These are phyloP conservation scores for Irpex sp. DNA, from an alignment of 1,284 basidiomycete species.

Conservation along the genomic window DNA sequence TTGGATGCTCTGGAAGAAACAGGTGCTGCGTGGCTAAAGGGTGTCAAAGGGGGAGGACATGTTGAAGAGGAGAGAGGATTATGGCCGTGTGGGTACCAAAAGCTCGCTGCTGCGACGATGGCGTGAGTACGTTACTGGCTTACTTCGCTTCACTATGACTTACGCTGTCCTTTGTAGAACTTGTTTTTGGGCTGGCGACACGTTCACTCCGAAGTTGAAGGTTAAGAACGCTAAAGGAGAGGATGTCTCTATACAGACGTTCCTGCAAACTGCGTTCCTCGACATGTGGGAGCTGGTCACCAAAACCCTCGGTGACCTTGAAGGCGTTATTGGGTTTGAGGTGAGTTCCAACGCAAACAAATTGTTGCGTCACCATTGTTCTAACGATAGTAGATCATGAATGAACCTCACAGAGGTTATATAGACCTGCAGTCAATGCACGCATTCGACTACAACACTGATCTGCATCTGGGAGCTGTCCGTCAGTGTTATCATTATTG, in stretches of 20 bases:
- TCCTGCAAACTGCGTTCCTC: slow-evolving; percentile 82
- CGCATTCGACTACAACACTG: slow-evolving; percentile 90
- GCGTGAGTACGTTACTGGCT: slow-evolving; percentile 48
- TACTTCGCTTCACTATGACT: background rate
- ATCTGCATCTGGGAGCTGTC: slow-evolving; percentile 86
- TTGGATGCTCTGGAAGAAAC: slow-evolving; percentile 71
- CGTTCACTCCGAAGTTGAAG: slow-evolving; percentile 74
- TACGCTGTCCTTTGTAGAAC: slow-evolving; percentile 38
- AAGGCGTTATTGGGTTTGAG: slow-evolving; percentile 89
- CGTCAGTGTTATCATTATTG: too few species aligned
- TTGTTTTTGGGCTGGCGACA: slow-evolving; percentile 88
- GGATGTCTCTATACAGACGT: slow-evolving; percentile 71
- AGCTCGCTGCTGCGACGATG: slow-evolving; percentile 85
- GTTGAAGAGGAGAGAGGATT: slow-evolving; percentile 72
- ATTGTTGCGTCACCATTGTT: background rate
- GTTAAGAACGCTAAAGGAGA: slow-evolving; percentile 47
- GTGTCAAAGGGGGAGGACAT: slow-evolving; percentile 73
- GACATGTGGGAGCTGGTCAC: slow-evolving; percentile 75
- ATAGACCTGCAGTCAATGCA: slow-evolving; percentile 82
- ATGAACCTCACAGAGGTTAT: slow-evolving; percentile 95
- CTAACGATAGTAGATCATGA: slow-evolving; percentile 66
- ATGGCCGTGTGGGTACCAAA: slow-evolving; percentile 91
- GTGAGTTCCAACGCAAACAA: too few species aligned
- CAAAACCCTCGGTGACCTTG: slow-evolving; percentile 66
- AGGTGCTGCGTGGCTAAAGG: slow-evolving; percentile 81